Evolutionary conservation across 495 filamentous ascomycete species (phyloP).

Genomic region (Aspergillus homomorphus): DNA sequence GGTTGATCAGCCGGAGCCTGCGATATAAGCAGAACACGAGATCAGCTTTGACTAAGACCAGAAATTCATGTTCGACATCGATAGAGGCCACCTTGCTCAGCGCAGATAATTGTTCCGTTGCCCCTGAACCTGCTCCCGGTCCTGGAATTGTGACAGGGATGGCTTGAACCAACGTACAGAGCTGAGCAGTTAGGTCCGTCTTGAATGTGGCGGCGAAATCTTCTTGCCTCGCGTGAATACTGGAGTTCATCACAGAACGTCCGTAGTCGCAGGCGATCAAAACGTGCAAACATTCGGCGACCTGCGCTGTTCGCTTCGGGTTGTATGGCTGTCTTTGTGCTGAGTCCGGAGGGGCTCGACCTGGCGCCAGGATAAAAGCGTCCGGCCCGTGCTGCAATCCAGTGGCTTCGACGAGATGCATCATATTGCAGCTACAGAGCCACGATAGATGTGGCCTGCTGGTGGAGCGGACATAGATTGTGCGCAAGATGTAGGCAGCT

Average conservation of each 20-base stretch:
- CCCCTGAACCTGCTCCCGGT: background rate
- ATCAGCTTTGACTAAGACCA: background rate
- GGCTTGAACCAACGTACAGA: background rate
- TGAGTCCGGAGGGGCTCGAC: background rate
- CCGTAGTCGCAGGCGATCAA: constrained; percentile 3
- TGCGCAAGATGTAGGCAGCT: background rate
- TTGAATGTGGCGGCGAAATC: background rate
- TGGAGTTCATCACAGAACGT: background rate
- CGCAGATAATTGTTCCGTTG: background rate
- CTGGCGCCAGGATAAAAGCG: background rate
- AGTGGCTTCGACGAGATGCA: constrained; percentile 4
- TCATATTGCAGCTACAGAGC: constrained; percentile 3
- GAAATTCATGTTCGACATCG: constrained; percentile 1
- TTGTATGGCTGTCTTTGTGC: too few species aligned
- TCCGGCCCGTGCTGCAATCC: background rate
- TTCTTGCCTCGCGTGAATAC: background rate
- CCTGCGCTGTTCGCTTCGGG: background rate
- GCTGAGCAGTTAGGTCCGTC: background rate
- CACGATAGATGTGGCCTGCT: constrained; percentile 1
- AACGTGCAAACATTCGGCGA: background rate
- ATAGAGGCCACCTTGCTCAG: background rate
- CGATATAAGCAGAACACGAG: constrained; percentile 1
- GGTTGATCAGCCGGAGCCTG: background rate
- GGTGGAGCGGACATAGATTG: background rate
- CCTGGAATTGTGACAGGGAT: background rate